Base-by-base conservation (phyloP, 495 filamentous ascomycete genomes). In the Aspergillus ostianus region DNA sequence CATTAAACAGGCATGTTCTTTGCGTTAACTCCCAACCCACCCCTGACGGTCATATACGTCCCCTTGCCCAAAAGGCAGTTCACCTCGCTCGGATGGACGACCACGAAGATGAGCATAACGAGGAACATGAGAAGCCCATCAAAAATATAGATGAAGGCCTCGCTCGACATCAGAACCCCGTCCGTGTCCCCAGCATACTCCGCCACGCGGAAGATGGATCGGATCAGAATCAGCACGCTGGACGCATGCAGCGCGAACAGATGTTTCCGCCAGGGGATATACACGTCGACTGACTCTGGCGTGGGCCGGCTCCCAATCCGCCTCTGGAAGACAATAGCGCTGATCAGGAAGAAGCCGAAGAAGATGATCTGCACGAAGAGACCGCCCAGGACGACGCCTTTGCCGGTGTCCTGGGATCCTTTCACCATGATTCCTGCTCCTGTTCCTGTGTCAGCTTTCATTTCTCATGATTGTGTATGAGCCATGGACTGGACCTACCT, bases 121-220 rank as follows among this genome's bases (percentile, higher is more conserved):
- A 65, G 13, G 19, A 81, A 65, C 85, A 90, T 89, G 53, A 85
- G 65, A 41, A 77, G 51, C 26, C 76, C 72, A 66, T 90, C 87
- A 59, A 88, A 89, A 12, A 86, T 64, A 69, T 87, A 89, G 55
- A 89, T 67, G 58, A 81, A 82, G 62, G 76, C 77, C 70, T 90
- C 87, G 47, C 82, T 78, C n/a, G 57, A 64, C 59, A 88, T 61
- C 26, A 83, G 47, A 47, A 68, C 77, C 4, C 86, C 84, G 13
- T 75, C 70, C 19, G 77, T 65, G 0, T 86, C 86, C 72, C 84
- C 73, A 0, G 78, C 30, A 64, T 85, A 90, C 70, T 91, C 87
- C 4, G 85, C 67, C 21, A 86, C 75, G 46, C 86, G 77, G 65
- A 89, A 86, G 29, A 87, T 61, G 19, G 75, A 82, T n/a, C 87